Conservation (phyloP, 306 rosid species). For the Ochetophila trinervis region DNA sequence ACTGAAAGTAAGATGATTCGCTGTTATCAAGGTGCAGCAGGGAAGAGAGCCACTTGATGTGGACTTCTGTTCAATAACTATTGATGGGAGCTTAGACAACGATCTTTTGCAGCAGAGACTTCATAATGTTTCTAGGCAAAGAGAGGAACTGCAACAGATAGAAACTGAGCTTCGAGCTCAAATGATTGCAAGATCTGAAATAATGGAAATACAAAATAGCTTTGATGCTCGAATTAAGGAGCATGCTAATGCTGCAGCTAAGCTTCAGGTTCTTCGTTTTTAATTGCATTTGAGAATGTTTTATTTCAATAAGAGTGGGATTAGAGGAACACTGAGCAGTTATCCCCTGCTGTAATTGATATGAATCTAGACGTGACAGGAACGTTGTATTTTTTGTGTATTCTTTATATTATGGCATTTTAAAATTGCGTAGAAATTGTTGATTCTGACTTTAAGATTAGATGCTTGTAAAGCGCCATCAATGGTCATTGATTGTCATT, state of each 20-base stretch:
- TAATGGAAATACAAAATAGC: slow-evolving; percentile 62
- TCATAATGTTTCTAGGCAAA: slow-evolving; percentile 63
- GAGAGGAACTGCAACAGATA: slow-evolving; percentile 68
- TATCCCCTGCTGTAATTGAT: not conserved
- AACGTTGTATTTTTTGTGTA: not conserved
- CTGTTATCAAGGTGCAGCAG: slow-evolving; percentile 87
- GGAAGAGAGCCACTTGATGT: slow-evolving; percentile 92
- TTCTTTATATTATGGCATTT: not conserved
- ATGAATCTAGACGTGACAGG: not conserved
- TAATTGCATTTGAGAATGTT: not conserved
- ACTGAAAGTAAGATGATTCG: slow-evolving; percentile 42
- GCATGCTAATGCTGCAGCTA: slow-evolving; percentile 53
- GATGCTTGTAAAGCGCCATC: slow-evolving; percentile 6
- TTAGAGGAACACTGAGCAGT: not conserved
- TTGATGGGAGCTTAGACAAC: slow-evolving; percentile 62
- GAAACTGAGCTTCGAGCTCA: slow-evolving; percentile 86
- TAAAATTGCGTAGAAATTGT: not conserved
- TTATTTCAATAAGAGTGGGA: not conserved
- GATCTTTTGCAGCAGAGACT: slow-evolving; percentile 71
- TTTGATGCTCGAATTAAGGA: slow-evolving; percentile 84
- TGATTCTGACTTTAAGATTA: slow-evolving; percentile 4
- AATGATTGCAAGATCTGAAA: slow-evolving; percentile 75
- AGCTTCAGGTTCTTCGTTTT: slow-evolving; percentile 60
- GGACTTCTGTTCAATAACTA: slow-evolving; percentile 75
- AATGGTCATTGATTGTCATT: slow-evolving; percentile 11